These are phyloP conservation scores for Thelonectria olida DNA, from an alignment of 2,329 filamentous ascomycete species.

Conservation along the genomic window DNA sequence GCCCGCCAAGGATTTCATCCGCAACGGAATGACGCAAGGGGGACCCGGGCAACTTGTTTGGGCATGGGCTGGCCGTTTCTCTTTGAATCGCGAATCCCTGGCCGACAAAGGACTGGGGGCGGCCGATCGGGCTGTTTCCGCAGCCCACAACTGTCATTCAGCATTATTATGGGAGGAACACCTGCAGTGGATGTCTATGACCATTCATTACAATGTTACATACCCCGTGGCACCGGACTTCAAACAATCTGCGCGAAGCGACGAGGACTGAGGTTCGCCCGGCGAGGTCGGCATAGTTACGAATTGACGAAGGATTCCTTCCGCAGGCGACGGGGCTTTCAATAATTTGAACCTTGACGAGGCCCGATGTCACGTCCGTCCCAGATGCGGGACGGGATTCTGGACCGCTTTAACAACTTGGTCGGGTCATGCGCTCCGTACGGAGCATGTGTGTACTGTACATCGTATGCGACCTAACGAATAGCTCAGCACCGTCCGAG, in stretches of 20 bases:
- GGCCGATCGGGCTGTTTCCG: slow-evolving; percentile 35
- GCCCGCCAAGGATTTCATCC: slow-evolving; percentile 27
- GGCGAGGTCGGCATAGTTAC: slow-evolving; percentile 30
- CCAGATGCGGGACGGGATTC: slow-evolving; percentile 13
- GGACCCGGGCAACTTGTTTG: slow-evolving; percentile 19
- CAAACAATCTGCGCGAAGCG: neutral
- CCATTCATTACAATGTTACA: neutral
- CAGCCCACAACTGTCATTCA: slow-evolving; percentile 9
- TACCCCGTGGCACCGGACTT: too few relatives aligned
- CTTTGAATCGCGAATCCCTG: slow-evolving; percentile 20
- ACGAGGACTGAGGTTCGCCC: slow-evolving; percentile 24
- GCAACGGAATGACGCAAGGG: slow-evolving; percentile 38
- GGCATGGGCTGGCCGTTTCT: slow-evolving; percentile 19
- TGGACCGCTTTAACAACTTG: neutral
- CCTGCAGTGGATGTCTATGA: neutral
- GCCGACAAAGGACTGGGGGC: slow-evolving; percentile 20
- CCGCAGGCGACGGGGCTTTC: slow-evolving; percentile 16
- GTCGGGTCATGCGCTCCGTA: neutral
- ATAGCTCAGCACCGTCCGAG: too few relatives aligned
- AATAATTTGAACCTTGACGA: slow-evolving; percentile 13
- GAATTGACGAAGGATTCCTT: slow-evolving; percentile 28
- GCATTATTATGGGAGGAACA: neutral
- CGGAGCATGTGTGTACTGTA: too few relatives aligned
- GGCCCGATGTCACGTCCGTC: slow-evolving; percentile 19
- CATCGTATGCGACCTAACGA: too few relatives aligned